phyloP scores from a whole-genome alignment of 148 eudicot genomes.

The Dianthus caryophyllus region DNA sequence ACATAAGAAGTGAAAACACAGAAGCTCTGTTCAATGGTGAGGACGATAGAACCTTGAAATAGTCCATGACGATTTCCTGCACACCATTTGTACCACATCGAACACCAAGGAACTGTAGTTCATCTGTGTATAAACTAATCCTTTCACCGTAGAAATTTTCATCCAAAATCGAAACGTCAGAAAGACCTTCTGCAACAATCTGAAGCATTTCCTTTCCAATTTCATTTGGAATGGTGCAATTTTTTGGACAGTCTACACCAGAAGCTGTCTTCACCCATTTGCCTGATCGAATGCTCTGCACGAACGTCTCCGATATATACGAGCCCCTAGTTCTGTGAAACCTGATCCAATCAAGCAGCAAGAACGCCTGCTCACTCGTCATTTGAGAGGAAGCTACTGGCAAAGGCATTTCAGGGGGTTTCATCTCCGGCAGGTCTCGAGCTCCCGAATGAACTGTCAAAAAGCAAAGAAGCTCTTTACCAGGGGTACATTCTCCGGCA shows the following conservation, averaged over 20 bases:
- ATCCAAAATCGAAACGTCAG: slow-evolving; percentile 20
- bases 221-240: slow-evolving; percentile 19
- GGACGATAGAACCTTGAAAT: slow-evolving; percentile 14
- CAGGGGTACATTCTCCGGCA: slow-evolving; percentile 20
- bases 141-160: slow-evolving; percentile 25
- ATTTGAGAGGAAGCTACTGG: slow-evolving; percentile 1
- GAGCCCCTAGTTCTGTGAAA: slow-evolving; percentile 22
- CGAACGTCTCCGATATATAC: slow-evolving; percentile 9
- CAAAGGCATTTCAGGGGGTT: slow-evolving; percentile 16
- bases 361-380: slow-evolving; percentile 24
- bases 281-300: slow-evolving; percentile 21
- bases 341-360: slow-evolving; percentile 24
- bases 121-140: slow-evolving; percentile 26
- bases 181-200: slow-evolving; percentile 11
- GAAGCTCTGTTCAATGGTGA: neutral
- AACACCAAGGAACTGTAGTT: slow-evolving; percentile 36
- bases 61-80: slow-evolving; percentile 19
- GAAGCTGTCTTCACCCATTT: slow-evolving; percentile 25
- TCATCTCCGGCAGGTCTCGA: slow-evolving; percentile 21
- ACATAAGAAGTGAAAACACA: slow-evolving; percentile 17
- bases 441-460: slow-evolving; percentile 8
- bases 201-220: slow-evolving; percentile 20
- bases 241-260: slow-evolving; percentile 21
- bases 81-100: slow-evolving; percentile 24
- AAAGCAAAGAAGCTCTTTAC: slow-evolving; percentile 15